Conservation (phyloP, 2,329 filamentous ascomycete genomes). For the Fusarium sterilihyphosum region DNA sequence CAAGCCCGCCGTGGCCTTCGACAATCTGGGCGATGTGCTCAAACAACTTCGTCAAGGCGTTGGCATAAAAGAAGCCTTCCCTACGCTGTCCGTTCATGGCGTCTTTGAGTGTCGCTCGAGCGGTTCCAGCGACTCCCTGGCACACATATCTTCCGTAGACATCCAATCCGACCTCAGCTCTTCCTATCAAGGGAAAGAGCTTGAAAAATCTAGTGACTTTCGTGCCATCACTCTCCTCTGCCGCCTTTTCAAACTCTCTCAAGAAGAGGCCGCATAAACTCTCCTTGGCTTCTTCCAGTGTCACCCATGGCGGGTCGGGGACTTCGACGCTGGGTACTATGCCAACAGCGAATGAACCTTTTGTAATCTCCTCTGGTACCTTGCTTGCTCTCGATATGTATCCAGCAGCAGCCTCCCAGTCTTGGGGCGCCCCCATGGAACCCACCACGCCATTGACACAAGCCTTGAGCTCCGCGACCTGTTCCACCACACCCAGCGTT, state of each 20-base stretch:
- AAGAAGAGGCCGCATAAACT: constrained; percentile 91
- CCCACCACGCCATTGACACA: constrained; percentile 94
- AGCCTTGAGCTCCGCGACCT: constrained; percentile 95
- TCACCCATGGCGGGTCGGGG: constrained; percentile 88
- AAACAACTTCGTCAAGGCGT: constrained; percentile 89
- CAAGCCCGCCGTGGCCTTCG: constrained; percentile 87
- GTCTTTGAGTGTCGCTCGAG: constrained; percentile 81
- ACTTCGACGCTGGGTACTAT: constrained; percentile 97
- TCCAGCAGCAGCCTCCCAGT: constrained; percentile 95
- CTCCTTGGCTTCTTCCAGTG: constrained; percentile 86
- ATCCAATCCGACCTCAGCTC: constrained; percentile 88
- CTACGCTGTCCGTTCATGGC: constrained; percentile 63
- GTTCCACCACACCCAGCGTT: constrained; percentile 90
- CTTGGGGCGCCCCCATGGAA: constrained; percentile 96
- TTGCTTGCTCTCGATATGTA: constrained; percentile 87
- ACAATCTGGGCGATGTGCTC: constrained; percentile 98
- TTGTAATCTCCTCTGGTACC: constrained; percentile 81
- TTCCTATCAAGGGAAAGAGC: constrained; percentile 91
- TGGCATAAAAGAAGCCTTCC: constrained; percentile 91
- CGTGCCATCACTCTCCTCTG: constrained; percentile 84
- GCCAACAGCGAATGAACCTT: constrained; percentile 86
- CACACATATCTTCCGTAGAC: constrained; percentile 97
- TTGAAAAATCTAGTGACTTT: constrained; percentile 98
- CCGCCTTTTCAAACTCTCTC: constrained; percentile 93
- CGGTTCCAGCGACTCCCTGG: constrained; percentile 87